Base-by-base conservation (phyloP, 305 asterid genomes). In the Fraxinus floribunda region DNA sequence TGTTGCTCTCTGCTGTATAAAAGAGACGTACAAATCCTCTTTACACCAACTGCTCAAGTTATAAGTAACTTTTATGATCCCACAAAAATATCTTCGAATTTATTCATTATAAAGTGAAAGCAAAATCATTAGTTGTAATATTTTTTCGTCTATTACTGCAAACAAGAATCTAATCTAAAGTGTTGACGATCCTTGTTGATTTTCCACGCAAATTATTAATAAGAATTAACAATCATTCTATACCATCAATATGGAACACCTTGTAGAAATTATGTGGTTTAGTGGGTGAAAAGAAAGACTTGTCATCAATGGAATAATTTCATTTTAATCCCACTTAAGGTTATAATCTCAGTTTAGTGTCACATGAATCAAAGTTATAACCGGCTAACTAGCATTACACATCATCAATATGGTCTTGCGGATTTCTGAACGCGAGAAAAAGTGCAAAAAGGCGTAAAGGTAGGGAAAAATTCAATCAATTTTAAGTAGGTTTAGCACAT, bases 1-100 rank as follows among this genome's bases (percentile, higher is more conserved):
- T 83, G 32, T 32, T 71, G 46, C 5, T 34, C 76, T 71, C 46
- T 79, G 79, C 77, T 71, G 76, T 71, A 71, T 71, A 71, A 71
- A 71, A 66, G 74, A 24, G 36, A 66, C 86, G 0, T 90, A 88
- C 75, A 49, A 66, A 35, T 22, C 35, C 30, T 64, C n/a, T 32
- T 30, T 71, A 13, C 75, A 11, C 36, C 44, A 71, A 71, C 41
- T 13, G 41, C 34, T 26, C 3, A 24, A 66, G 74, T 26, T 64
- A 64, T 20, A 24, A 24, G 32, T 10, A 66, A 6, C 36, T 3
- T 66, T 5, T 66, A 66, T 66, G 74, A 8, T 26, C n/a, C 74
- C 18, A 66, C 74, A 24, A 66, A 29, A 13, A 11, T 68, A 29
- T 11, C 4, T 26, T 68, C 22, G 38, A 26, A 68, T 68, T 26